Conservation (phyloP, 441 rosid genomes). For the Adansonia grandidieri region DNA sequence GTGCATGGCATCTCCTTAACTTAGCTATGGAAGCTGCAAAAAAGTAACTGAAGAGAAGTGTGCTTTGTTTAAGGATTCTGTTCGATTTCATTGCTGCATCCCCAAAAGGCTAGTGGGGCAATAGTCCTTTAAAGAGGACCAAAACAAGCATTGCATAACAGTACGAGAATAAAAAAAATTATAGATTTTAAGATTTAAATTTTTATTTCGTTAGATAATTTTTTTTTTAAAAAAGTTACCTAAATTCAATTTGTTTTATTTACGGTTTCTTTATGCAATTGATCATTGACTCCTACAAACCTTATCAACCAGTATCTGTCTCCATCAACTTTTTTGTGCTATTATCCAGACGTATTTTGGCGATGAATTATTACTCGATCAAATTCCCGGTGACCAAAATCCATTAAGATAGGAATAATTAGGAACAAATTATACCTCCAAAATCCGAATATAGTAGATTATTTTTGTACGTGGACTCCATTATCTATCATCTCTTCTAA, state of each 20-base stretch:
- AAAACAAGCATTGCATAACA: no score
- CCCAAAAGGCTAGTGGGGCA: constrained; percentile 12
- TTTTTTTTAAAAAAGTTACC: no score
- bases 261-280: neutral
- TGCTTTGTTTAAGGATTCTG: neutral
- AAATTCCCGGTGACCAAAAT: constrained; percentile 5
- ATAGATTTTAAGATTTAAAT: no score
- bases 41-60: neutral
- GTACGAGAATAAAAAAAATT: no score
- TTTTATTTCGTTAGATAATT: no score
- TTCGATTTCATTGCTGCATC: constrained; percentile 1
- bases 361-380: neutral
- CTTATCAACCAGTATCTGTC: constrained; percentile 8
- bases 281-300: neutral
- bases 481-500: constrained; percentile 15
- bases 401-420: neutral
- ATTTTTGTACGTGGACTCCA: constrained; percentile 25
- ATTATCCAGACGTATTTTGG: neutral
- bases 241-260: neutral
- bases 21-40: no score
- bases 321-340: constrained; percentile 14
- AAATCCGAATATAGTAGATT: constrained; percentile 1
- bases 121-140: neutral
- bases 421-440: neutral
- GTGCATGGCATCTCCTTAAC: neutral